Conservation (phyloP, 2,329 filamentous ascomycete genomes). For the Aspergillus awamori region DNA sequence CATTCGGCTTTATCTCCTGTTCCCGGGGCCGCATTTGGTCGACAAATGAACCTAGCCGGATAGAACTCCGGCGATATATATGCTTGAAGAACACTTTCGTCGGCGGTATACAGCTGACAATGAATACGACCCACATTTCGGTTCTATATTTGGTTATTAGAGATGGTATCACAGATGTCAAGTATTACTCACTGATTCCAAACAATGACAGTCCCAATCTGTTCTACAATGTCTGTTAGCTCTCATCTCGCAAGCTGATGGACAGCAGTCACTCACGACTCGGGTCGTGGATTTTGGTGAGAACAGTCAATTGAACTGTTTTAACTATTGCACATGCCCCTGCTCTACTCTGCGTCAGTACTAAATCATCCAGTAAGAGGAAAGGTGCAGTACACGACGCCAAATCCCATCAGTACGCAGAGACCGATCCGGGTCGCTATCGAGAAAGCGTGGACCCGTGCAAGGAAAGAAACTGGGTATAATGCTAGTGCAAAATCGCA, state of each 20-base stretch:
- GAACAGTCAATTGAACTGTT: constrained; percentile 15
- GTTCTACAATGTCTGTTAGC: constrained; percentile 9
- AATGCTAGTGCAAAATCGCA: constrained; percentile 29
- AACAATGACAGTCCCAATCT: constrained; percentile 18
- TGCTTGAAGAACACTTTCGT: constrained; percentile 12
- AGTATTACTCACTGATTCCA: constrained; percentile 22
- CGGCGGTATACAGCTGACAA: constrained; percentile 27
- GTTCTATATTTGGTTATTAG: constrained; percentile 11
- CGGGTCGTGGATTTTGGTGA: constrained; percentile 15
- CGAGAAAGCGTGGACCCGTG: constrained; percentile 24
- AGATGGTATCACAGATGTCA: background rate
- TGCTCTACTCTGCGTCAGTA: constrained; percentile 14
- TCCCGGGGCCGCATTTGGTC: background rate
- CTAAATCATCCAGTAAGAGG: no score
- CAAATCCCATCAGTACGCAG: constrained; percentile 32
- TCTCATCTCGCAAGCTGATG: background rate
- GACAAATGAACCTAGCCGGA: background rate
- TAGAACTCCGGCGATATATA: background rate
- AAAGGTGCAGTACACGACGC: constrained; percentile 18
- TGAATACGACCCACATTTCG: constrained; percentile 31
- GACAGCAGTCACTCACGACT: constrained; percentile 18
- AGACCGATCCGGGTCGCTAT: constrained; percentile 28
- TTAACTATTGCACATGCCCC: constrained; percentile 25
- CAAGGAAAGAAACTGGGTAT: constrained; percentile 30
- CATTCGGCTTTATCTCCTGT: background rate